Evolutionary conservation across 2,329 filamentous ascomycete species (phyloP).

Genomic region (Ceratocystis lukuohia): DNA sequence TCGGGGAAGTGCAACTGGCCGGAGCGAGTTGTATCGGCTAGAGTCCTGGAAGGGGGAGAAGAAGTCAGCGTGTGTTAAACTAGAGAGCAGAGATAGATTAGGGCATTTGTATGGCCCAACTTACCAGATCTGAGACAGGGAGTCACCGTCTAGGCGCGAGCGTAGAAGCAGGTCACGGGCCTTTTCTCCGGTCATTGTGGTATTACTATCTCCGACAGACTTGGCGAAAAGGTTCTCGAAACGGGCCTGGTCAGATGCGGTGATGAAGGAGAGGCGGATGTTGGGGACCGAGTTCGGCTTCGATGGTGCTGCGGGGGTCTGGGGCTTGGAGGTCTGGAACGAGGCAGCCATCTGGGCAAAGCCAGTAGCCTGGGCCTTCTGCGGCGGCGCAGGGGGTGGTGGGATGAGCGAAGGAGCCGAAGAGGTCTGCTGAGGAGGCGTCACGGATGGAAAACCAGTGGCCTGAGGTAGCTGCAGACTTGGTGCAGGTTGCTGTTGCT

Average conservation of each 20-base stretch:
- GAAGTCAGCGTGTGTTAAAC: neutral
- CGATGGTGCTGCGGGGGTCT: conserved; percentile 32
- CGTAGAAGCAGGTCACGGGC: conserved; percentile 78
- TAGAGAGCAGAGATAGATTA: neutral
- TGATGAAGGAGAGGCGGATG: conserved; percentile 90
- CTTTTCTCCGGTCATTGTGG: conserved; percentile 83
- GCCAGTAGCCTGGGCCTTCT: conserved; percentile 53
- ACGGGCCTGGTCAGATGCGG: conserved; percentile 83
- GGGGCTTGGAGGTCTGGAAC: conserved; percentile 41
- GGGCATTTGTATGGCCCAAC: conserved; percentile 21
- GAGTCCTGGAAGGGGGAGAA: conserved; percentile 45
- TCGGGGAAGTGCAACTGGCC: conserved; percentile 95
- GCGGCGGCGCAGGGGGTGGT: conserved; percentile 42
- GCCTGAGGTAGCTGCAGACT: conserved; percentile 32
- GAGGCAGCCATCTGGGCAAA: conserved; percentile 55
- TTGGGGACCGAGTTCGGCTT: conserved; percentile 73
- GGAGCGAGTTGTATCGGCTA: conserved; percentile 91
- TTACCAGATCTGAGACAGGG: conserved; percentile 85
- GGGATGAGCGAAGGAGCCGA: conserved; percentile 27
- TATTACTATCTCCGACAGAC: conserved; percentile 69
- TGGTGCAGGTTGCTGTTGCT: conserved; percentile 30
- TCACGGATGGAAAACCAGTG: conserved; percentile 34
- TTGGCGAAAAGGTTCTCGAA: conserved; percentile 98
- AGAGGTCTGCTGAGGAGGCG: conserved; percentile 38
- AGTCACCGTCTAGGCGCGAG: conserved; percentile 75